Evolutionary conservation across 768 basidiomycete genomes (phyloP), one percentile per base, ranked within the genome.

Genomic region (Sarcomyxa edulis): DNA sequence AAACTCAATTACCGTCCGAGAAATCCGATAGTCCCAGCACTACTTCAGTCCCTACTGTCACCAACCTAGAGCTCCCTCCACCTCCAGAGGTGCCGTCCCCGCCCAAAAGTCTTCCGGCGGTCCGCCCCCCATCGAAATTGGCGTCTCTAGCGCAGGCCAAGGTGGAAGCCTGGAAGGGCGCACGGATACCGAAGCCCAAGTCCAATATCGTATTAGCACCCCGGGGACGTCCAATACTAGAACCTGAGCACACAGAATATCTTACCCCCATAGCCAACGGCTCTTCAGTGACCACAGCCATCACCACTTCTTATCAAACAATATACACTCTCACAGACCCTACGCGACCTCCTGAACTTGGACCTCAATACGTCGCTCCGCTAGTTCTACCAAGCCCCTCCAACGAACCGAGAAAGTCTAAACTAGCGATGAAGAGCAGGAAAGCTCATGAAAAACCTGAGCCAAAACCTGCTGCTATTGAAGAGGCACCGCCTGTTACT

Each of bases 221-320:
- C 6, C 41, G 18, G 3, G 34, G 35, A 6, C 7, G 16, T 18
- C 15, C 60, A 6, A 57, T 74, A 39, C 71, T n/a, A n/a, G n/a
- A n/a, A n/a, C 61, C 57, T 32, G 47, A 71, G 32, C 74, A 59
- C 35, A 88, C 86, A 5, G 78, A 87, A 52, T 84, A 81, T 52
- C 60, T 87, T 8, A 82, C 75, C 11, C 86, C 87, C 2, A 85
- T 83, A 31, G 83, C 82, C n/a, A 89, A 89, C 51, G 84, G 86
- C 1, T 62, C 82, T 3, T 79, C 84, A n/a, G 86, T 78, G 9
- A 89, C 86, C 1, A 87, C 85, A 11, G 86, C 86, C 2, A 89
- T 89, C 51, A 89, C 86, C 0, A 88, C 86, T 2, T 79, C 81
- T 0, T 87, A 86, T 45, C 85, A 87, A 43, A 76, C 80, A 6